These are phyloP conservation scores for Magnolia kwangsiensis DNA, from an alignment of 164 flowering plant genomes.

Conservation along the genomic window DNA sequence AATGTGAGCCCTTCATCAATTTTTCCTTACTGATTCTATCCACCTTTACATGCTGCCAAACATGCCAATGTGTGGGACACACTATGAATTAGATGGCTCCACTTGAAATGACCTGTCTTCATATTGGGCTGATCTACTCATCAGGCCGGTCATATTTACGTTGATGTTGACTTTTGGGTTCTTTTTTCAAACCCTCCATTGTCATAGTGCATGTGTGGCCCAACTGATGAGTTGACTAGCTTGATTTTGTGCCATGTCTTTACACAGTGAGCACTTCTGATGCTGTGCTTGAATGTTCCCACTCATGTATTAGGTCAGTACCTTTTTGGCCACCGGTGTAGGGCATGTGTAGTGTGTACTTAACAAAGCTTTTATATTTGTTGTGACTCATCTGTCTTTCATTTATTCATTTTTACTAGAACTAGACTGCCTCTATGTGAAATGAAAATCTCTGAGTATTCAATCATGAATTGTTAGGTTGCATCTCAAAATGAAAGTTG, in stretches of 20 bases:
- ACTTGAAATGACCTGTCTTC: neutral
- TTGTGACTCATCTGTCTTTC: conserved; percentile 1
- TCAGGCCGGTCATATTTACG: neutral
- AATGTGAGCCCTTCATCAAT: neutral
- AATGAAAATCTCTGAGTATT: conserved; percentile 11
- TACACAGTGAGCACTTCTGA: too few relatives aligned
- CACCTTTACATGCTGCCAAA: neutral
- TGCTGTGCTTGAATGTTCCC: too few relatives aligned
- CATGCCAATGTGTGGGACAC: too few relatives aligned
- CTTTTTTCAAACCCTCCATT: neutral
- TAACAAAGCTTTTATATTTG: neutral
- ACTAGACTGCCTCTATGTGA: neutral
- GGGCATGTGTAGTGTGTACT: too few relatives aligned
- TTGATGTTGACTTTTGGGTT: neutral
- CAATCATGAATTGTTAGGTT: conserved; percentile 31
- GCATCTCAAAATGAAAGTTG: conserved; percentile 20
- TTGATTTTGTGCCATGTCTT: too few relatives aligned
- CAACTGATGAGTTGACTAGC: too few relatives aligned
- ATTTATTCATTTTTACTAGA: neutral
- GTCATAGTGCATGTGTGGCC: too few relatives aligned
- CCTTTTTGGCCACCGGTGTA: too few relatives aligned
- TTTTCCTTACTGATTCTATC: neutral
- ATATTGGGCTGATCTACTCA: neutral
- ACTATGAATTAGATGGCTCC: too few relatives aligned
- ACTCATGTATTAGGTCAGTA: too few relatives aligned